A percentile compares a stretch with the other conserved stretches of the same genome.
Conservation (phyloP, 257 asterid genomes). For the Solanum sejunctum region DNA sequence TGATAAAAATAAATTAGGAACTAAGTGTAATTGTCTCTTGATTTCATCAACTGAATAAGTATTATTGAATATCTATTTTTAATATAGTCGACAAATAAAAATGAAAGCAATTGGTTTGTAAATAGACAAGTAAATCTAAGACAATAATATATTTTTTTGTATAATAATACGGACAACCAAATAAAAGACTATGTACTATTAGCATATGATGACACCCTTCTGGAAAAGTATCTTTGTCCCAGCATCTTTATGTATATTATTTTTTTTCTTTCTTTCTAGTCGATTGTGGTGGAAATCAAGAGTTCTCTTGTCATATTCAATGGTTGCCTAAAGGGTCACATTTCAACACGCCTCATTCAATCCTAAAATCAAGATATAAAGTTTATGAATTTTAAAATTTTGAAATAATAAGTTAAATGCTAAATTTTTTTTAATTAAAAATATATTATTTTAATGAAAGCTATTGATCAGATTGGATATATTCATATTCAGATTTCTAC, state of each 20-base stretch:
- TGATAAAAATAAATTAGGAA: too few relatives aligned
- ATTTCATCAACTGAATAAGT: too few relatives aligned
- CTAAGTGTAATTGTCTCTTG: too few relatives aligned
- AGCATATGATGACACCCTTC: background rate
- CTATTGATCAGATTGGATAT: background rate
- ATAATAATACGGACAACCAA: too few relatives aligned
- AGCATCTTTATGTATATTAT: background rate
- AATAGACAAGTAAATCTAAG: too few relatives aligned
- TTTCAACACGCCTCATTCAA: background rate
- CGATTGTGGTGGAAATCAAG: background rate
- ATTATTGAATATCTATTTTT: too few relatives aligned
- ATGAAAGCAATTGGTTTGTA: too few relatives aligned
- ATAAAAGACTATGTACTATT: too few relatives aligned
- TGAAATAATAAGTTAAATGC: background rate
- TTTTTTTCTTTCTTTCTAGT: too few relatives aligned
- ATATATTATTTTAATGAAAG: background rate
- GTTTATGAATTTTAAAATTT: background rate
- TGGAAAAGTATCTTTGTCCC: background rate
- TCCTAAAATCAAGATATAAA: background rate
- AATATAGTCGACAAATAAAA: too few relatives aligned
- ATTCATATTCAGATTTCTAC: too few relatives aligned
- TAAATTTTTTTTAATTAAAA: background rate
- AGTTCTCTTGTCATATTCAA: background rate
- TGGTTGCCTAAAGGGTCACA: background rate
- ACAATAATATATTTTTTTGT: too few relatives aligned